Conservation (phyloP, 2,329 filamentous ascomycete species). For the Phialocephala sp. region DNA sequence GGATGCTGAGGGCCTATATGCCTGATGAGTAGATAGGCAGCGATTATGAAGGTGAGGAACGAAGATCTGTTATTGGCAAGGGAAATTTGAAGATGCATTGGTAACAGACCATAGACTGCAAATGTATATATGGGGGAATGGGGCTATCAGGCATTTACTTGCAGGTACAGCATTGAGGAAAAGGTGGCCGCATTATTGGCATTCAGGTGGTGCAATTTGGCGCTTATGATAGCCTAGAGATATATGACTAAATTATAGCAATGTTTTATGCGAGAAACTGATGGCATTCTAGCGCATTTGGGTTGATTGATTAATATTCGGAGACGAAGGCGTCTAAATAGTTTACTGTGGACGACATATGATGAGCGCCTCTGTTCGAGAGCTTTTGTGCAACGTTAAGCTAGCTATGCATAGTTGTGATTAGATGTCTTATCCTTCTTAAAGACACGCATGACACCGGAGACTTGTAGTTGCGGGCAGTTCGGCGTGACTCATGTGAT, state of each 20-base stretch:
- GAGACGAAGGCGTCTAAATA: neutral
- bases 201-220: neutral
- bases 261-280: too few species aligned
- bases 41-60: neutral
- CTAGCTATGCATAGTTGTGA: neutral
- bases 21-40: neutral
- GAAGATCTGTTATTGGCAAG: neutral
- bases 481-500: conserved; percentile 4
- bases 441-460: too few species aligned
- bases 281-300: too few species aligned
- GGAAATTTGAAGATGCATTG: neutral
- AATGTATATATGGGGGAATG: neutral
- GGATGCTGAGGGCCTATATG: neutral
- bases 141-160: neutral
- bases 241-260: neutral
- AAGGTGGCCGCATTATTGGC: neutral
- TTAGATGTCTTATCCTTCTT: neutral
- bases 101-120: neutral
- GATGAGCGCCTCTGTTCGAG: conserved; percentile 1
- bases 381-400: neutral
- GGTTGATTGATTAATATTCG: neutral
- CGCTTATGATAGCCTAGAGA: neutral
- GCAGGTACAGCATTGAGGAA: neutral
- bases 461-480: too few species aligned
- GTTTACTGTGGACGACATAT: neutral